phyloP scores from a whole-genome alignment of 2,329 filamentous ascomycete genomes.

The Thielaviopsis musarum region DNA sequence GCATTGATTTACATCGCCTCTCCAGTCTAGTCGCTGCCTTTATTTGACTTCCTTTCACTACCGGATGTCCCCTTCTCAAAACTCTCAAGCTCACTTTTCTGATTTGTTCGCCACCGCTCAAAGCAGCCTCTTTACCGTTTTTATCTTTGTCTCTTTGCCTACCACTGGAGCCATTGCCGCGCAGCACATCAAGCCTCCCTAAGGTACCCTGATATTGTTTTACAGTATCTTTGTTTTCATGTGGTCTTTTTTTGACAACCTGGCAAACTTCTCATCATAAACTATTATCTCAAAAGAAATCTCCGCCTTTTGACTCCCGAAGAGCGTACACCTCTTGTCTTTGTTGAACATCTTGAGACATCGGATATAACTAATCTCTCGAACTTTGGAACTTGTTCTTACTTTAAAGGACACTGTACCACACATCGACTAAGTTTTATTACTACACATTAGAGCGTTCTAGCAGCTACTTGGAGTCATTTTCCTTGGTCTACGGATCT shows the following conservation, averaged over 20 bases:
- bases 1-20: neutral
- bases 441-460: neutral
- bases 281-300: neutral
- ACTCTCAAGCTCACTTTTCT: neutral
- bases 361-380: neutral
- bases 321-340: neutral
- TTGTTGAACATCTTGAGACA: neutral
- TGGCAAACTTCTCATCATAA: neutral
- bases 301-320: neutral
- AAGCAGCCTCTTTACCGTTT: neutral
- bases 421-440: neutral
- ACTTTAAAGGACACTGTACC: neutral
- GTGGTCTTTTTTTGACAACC: neutral
- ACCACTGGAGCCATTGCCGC: neutral
- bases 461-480: neutral
- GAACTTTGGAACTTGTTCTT: neutral
- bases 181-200: slow-evolving; percentile 6
- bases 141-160: neutral
- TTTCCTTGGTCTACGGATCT: neutral
- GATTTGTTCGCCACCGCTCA: neutral
- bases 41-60: neutral
- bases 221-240: neutral
- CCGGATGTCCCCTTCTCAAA: slow-evolving; percentile 4
- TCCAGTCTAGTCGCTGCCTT: neutral
- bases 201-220: neutral